A percentile compares a stretch with the other conserved stretches of the same genome.
These are phyloP conservation scores for Tetraselmis chui DNA, from an alignment of 139 green algal species.

Conservation along the genomic window DNA sequence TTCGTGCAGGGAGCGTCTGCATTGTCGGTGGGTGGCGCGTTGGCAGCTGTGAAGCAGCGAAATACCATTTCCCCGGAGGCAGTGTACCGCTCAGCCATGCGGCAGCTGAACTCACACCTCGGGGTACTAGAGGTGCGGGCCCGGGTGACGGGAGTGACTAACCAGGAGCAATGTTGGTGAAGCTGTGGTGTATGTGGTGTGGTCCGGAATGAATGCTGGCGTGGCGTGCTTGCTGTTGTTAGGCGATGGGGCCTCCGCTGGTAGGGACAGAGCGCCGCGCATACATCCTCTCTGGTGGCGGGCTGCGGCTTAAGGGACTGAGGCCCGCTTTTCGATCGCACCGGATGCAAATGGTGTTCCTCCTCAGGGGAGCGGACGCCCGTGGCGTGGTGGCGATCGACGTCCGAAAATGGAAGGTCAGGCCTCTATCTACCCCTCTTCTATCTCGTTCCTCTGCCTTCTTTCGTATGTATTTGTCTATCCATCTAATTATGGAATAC, in stretches of 20 bases:
- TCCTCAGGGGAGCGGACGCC: background rate
- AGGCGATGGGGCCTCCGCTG: background rate
- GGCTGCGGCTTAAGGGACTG: background rate
- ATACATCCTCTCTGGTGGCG: background rate
- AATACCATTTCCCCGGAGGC: background rate
- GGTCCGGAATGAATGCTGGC: no score
- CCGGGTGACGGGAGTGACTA: no score
- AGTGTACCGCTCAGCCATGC: background rate
- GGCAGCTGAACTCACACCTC: background rate
- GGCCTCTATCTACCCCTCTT: background rate
- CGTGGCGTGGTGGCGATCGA: background rate
- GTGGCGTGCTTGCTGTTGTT: no score
- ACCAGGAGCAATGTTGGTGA: no score
- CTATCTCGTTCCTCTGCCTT: no score
- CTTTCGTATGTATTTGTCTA: no score
- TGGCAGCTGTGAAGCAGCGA: background rate
- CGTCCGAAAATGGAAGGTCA: background rate
- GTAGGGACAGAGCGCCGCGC: background rate
- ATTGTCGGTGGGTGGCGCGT: background rate
- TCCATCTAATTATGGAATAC: no score
- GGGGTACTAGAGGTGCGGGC: background rate
- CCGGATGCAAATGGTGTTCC: background rate
- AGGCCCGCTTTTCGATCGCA: background rate
- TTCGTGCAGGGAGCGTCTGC: background rate
- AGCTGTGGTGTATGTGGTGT: no score